Evolutionary conservation across 345 rosid species (phyloP).

Genomic region (Abelmoschus esculentus): DNA sequence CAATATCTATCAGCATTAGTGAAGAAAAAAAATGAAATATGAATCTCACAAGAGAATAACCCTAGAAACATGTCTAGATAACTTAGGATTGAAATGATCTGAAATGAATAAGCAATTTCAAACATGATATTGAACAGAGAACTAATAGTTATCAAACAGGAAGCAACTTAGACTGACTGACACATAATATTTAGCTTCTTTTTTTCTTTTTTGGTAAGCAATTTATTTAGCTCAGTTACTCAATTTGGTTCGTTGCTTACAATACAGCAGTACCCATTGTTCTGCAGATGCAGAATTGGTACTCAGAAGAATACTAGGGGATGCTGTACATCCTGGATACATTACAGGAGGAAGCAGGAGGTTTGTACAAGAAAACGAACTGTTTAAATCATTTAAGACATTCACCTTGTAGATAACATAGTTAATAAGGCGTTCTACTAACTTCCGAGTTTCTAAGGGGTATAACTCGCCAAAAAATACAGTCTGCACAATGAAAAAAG

Average conservation of each 20-base stretch:
- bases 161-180: neutral
- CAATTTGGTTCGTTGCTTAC: neutral
- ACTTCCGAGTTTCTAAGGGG: constrained; percentile 67
- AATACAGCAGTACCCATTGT: neutral
- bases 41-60: neutral
- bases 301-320: neutral
- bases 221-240: neutral
- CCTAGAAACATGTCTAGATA: neutral
- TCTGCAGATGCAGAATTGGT: neutral
- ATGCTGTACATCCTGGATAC: neutral
- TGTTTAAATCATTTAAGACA: neutral
- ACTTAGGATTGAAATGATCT: neutral
- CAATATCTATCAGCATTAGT: constrained; percentile 2
- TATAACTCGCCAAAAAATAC: constrained; percentile 74
- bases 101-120: constrained; percentile 4
- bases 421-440: constrained; percentile 84
- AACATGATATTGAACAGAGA: too few species aligned
- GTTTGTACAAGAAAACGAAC: neutral
- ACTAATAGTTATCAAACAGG: too few species aligned
- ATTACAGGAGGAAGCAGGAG: neutral
- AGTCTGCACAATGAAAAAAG: constrained; percentile 46
- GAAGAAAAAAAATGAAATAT: neutral
- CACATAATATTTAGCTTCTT: neutral
- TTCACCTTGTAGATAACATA: constrained; percentile 57
- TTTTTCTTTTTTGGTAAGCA: neutral